phyloP scores from a whole-genome alignment of 257 asterid species.

The Dorcoceras hygrometricum region DNA sequence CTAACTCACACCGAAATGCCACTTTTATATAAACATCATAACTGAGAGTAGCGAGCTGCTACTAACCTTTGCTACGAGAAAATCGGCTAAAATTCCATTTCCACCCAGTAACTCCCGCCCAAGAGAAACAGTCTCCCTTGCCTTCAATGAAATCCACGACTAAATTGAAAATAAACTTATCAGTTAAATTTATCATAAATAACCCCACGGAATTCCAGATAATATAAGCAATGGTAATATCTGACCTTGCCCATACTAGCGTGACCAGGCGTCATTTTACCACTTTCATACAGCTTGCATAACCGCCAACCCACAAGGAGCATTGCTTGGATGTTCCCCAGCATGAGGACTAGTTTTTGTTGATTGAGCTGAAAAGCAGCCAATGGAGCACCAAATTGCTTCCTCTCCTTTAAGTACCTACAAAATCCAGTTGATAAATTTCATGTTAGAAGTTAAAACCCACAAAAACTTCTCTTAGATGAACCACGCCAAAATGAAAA shows the following conservation, averaged over 20 bases:
- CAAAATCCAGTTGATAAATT: constrained; percentile 21
- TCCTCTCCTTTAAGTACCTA: constrained; percentile 93
- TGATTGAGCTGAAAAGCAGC: constrained; percentile 97
- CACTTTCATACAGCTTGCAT: constrained; percentile 88
- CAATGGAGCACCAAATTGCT: constrained; percentile 94
- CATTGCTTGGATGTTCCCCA: constrained; percentile 89
- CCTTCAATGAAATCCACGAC: constrained; percentile 81
- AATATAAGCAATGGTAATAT: background rate
- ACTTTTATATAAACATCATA: background rate
- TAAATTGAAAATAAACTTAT: constrained; percentile 29
- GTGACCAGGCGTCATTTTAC: constrained; percentile 93
- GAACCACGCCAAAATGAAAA: constrained; percentile 4
- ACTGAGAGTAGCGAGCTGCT: background rate
- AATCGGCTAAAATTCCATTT: constrained; percentile 73
- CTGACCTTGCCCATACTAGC: constrained; percentile 96
- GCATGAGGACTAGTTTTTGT: constrained; percentile 82
- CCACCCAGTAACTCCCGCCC: constrained; percentile 97
- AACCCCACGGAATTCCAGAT: background rate
- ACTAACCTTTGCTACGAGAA: constrained; percentile 82
- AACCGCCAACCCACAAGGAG: constrained; percentile 90
- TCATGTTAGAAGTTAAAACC: constrained; percentile 4
- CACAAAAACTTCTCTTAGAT: background rate
- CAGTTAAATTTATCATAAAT: constrained; percentile 2
- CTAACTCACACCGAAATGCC: background rate
- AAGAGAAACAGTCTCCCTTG: constrained; percentile 81